A percentile compares a stretch with the other conserved stretches of the same genome.
Conservation (phyloP, 208 protist species). For the Trypanosoma cruzi region DNA sequence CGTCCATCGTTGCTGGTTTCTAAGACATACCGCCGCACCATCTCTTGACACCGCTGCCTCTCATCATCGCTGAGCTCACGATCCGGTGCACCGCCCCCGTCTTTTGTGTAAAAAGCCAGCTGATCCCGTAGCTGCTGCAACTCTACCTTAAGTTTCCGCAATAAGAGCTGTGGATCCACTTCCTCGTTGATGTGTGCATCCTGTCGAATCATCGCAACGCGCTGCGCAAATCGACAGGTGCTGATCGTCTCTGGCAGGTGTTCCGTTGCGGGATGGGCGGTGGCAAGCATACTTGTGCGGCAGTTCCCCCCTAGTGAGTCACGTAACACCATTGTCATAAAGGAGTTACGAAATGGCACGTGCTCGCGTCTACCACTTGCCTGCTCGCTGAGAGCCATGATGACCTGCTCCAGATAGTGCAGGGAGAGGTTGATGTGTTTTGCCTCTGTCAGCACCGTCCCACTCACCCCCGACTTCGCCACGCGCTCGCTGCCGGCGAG, state of each 20-base stretch:
- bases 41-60: constrained; percentile 56
- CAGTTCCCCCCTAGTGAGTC: constrained; percentile 96
- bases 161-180: constrained; percentile 88
- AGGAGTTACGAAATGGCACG: constrained; percentile 95
- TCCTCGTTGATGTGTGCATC: constrained; percentile 90
- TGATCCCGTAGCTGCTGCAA: constrained; percentile 87
- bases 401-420: constrained; percentile 88
- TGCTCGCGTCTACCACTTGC: constrained; percentile 82
- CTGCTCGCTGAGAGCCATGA: constrained; percentile 84
- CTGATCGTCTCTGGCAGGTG: constrained; percentile 86
- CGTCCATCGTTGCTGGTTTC: constrained; percentile 39
- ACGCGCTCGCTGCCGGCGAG: constrained; percentile 94
- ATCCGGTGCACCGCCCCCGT: constrained; percentile 48
- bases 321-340: constrained; percentile 95
- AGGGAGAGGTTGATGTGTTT: constrained; percentile 94
- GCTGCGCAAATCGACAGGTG: constrained; percentile 90
- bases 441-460: constrained; percentile 69
- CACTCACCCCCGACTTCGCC: constrained; percentile 81
- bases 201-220: constrained; percentile 90
- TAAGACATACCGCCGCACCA: constrained; percentile 69
- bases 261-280: constrained; percentile 56
- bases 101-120: constrained; percentile 74
- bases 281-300: constrained; percentile 93
- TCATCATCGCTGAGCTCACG: constrained; percentile 72
- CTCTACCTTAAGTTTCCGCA: constrained; percentile 88